Base-by-base conservation (phyloP, 129 eudicot species). In the Helichrysum umbraculigerum region DNA sequence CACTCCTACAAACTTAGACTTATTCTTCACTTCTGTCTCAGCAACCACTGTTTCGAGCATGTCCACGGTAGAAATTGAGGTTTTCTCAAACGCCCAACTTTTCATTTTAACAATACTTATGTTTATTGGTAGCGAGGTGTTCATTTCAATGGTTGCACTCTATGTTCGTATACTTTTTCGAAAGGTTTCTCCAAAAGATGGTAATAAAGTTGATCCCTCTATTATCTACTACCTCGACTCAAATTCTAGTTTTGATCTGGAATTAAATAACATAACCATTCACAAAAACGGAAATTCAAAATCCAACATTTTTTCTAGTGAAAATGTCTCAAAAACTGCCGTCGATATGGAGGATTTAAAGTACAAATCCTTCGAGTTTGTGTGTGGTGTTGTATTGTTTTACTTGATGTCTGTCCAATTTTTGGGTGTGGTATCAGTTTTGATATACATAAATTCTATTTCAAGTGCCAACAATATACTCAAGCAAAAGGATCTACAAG, bases 391-490 rank as follows among this genome's bases (percentile, higher is more conserved):
- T 0, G 81, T 84, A 4, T 6, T 79, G 30, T 28, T 77, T n/a
- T 86, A 84, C 73, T 68, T 84, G n/a, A 8, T 82, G 0, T 37
- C 51, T 0, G 25, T 83, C 15, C 85, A 84, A 54, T 25, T 75
- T 7, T 0, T 76, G 5, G 84, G 89, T 16, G 74, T 77, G 5
- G 10, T 42, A 30, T 44, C 73, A 14, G 66, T 84, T n/a, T 22
- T 25, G 19, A 6, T 82, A n/a, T 89, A 89, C 32, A 15, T 82
- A 2, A 39, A 52, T 15, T 15, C 58, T 19, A 34, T 81, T 17
- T 78, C 86, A n/a, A 85, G 76, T 52, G 89, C 88, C 16, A 70
- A 71, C 41, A 11, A 83, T 7, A 75, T 83, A 2, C 82, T 89
- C 0, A 70, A 60, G 3, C 74, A 58, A 7, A 89, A 89, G 52